Percentiles rank a stretch among this genome's conserved stretches.
Conservation (phyloP, 2,329 filamentous ascomycete species). For the Trichoderma arundinaceum region DNA sequence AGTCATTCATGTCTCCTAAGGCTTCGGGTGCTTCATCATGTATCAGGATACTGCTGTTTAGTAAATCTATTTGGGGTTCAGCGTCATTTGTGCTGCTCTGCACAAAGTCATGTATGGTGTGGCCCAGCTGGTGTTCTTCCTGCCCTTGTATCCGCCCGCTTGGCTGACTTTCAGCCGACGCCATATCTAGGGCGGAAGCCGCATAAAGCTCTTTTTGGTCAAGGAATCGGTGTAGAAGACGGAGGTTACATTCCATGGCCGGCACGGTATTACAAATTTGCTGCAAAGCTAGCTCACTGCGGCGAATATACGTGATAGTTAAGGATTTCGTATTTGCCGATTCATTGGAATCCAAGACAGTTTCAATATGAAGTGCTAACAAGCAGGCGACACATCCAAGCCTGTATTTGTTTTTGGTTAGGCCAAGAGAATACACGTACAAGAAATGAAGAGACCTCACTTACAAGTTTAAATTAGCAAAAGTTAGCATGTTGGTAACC, state of each 20-base stretch:
- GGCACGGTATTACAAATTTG: not conserved
- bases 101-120: too few species aligned
- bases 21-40: not conserved
- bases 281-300: not conserved
- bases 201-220: not conserved
- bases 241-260: constrained; percentile 4
- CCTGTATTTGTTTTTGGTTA: not conserved
- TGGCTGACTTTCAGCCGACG: not conserved
- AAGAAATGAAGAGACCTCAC: not conserved
- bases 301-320: constrained; percentile 1
- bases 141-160: not conserved
- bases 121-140: not conserved
- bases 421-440: not conserved
- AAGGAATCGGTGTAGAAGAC: constrained; percentile 2
- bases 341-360: not conserved
- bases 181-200: not conserved
- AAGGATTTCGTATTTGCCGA: not conserved
- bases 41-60: not conserved
- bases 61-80: not conserved
- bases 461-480: constrained; percentile 14
- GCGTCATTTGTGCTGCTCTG: not conserved
- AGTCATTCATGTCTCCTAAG: constrained; percentile 3
- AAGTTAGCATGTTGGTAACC: not conserved
- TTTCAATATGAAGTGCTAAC: constrained; percentile 6
- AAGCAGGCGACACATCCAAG: constrained; percentile 3